Evolutionary conservation across 1,284 basidiomycete genomes (phyloP).

Genomic region (Ustilago trichophora): DNA sequence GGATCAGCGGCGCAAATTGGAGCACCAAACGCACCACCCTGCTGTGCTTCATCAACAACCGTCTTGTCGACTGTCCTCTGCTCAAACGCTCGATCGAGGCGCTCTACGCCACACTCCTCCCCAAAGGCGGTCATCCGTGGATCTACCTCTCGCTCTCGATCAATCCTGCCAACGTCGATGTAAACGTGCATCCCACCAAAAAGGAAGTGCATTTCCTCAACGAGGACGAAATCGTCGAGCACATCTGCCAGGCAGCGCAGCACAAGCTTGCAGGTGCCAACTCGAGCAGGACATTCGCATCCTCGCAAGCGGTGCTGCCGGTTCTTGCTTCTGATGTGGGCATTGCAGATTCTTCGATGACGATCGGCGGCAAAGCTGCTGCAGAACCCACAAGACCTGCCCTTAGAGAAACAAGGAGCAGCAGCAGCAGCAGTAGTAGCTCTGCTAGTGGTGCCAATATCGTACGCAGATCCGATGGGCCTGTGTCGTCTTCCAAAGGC

Average conservation of each 20-base stretch:
- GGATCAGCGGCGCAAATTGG: conserved; percentile 88
- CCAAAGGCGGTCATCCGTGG: conserved; percentile 90
- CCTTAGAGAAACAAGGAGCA: conserved; percentile 5
- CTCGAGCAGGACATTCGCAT: conserved; percentile 57
- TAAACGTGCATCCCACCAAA: conserved; percentile 98
- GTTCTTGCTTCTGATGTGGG: conserved; percentile 20
- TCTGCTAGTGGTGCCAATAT: not conserved
- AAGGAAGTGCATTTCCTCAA: conserved; percentile 94
- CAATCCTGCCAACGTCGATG: conserved; percentile 87
- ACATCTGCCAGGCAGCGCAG: conserved; percentile 71
- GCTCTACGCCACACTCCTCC: conserved; percentile 84
- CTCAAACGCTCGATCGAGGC: conserved; percentile 88
- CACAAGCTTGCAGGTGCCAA: conserved; percentile 49
- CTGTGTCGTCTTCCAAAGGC: conserved; percentile 27
- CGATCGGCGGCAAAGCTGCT: not conserved
- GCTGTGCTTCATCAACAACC: conserved; percentile 96
- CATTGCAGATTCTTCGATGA: not conserved
- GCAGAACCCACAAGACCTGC: conserved; percentile 9
- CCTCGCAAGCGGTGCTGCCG: conserved; percentile 40
- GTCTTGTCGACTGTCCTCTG: conserved; percentile 87
- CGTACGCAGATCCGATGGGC: conserved; percentile 8
- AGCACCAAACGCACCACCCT: conserved; percentile 85
- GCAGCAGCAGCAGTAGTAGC: conserved; percentile 21
- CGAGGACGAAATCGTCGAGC: conserved; percentile 86
- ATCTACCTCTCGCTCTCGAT: conserved; percentile 88